Base-by-base conservation (phyloP, 1,139 yeast species). In the Geotrichum candidum region DNA sequence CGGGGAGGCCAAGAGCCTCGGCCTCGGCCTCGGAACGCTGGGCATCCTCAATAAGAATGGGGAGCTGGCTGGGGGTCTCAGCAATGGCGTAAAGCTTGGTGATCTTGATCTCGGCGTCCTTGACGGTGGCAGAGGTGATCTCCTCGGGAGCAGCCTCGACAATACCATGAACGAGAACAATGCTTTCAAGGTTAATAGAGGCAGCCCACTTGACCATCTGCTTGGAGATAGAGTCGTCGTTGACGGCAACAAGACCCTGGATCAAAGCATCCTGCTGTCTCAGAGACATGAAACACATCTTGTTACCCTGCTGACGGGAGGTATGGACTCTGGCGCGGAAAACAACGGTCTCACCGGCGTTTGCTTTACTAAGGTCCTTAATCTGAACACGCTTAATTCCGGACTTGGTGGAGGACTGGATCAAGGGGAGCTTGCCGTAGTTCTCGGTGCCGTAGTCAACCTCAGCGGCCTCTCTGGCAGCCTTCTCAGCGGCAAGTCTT, bases 171-270 rank as follows among this genome's bases (percentile, higher is more conserved):
- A 94, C 96, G 63, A 94, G 78, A 25, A 94, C 98, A 76, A 94
- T 92, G 54, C 96, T 85, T 77, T 94, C 99, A 71, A 90, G 81
- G 74, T 85, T 88, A 73, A 94, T 82, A 54, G 88, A 80, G 33
- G 95, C 90, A 53, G 92, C 87, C 97, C 97, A 94, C 78, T 94
- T 94, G 68, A 92, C 96, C 95, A 95, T 89, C 76, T 89, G 96
- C 78, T 94, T 94, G 60, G 96, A 89, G 62, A 95, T 82, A 38
- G 85, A 78, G 38, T 81, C 82, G 64, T 83, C 83, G 71, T 85
- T 84, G 64, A 86, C 84, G 74, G 88, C 89, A 66, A 90, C 80
- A 68, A 94, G 82, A 63, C 90, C 96, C 80, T 92, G 98, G 69
- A 92, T 84, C 72, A 88, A 78, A 63, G 84, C 82, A 61, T 84